Percentiles rank a stretch among this genome's conserved stretches.
These are phyloP conservation scores for Selaginella moellendorffii DNA, from an alignment of 75 land plant species.

Conservation along the genomic window DNA sequence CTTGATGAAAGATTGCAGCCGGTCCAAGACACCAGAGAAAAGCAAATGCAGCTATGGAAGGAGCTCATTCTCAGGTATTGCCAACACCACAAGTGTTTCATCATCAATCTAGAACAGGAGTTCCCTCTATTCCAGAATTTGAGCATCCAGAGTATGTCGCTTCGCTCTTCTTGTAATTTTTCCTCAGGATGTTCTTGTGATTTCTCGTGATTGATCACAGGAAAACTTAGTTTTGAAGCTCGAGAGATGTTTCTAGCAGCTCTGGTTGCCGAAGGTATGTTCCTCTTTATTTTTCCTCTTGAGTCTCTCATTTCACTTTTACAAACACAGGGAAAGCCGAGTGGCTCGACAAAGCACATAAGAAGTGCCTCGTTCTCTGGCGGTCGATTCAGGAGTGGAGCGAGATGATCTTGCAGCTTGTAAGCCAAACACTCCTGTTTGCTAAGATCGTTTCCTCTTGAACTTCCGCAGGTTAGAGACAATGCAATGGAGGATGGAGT, in stretches of 20 bases:
- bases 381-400: slow-evolving; percentile 83
- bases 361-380: slow-evolving; percentile 80
- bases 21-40: slow-evolving; percentile 80
- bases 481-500: slow-evolving; percentile 83
- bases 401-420: slow-evolving; percentile 62
- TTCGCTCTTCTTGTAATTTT: slow-evolving; percentile 5
- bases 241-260: slow-evolving; percentile 69
- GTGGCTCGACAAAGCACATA: slow-evolving; percentile 89
- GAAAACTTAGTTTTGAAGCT: slow-evolving; percentile 84
- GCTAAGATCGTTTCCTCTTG: not conserved
- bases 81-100: slow-evolving; percentile 52
- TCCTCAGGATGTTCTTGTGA: slow-evolving; percentile 10
- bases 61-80: slow-evolving; percentile 83
- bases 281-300: not conserved
- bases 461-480: slow-evolving; percentile 44
- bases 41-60: slow-evolving; percentile 97
- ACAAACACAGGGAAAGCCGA: slow-evolving; percentile 63
- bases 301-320: not conserved
- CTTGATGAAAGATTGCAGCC: slow-evolving; percentile 62
- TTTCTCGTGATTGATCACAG: too few relatives aligned
- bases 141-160: slow-evolving; percentile 56
- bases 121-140: slow-evolving; percentile 70
- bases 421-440: slow-evolving; percentile 22
- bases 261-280: slow-evolving; percentile 67
- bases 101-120: slow-evolving; percentile 61